Percentiles rank a stretch among this genome's conserved stretches.
phyloP scores from a whole-genome alignment of 2,329 filamentous ascomycete species.

The Chalaropsis ovoidea region DNA sequence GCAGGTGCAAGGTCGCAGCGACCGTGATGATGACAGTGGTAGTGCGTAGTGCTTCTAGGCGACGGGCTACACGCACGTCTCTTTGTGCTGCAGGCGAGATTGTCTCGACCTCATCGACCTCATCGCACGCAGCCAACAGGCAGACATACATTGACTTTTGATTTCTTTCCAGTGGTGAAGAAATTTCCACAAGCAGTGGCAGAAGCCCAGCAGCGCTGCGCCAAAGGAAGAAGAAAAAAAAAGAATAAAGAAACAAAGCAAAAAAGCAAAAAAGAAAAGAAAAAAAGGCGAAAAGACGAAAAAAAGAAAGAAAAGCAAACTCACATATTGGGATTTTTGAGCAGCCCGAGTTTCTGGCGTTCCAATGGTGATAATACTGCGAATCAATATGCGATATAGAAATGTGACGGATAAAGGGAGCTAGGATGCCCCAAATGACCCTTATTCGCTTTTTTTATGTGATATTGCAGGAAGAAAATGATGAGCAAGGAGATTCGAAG shows the following conservation, averaged over 20 bases:
- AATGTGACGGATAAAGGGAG: slow-evolving; percentile 13
- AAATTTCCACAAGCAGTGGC: not conserved
- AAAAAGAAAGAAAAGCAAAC: not conserved
- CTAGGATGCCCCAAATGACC: not conserved
- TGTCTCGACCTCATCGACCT: too few relatives aligned
- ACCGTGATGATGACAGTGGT: not conserved
- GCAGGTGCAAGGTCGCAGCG: not conserved
- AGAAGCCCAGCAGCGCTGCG: not conserved
- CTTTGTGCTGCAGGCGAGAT: not conserved
- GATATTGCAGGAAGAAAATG: slow-evolving; percentile 2
- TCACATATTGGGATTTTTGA: slow-evolving; percentile 12
- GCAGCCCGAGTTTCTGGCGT: not conserved
- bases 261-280: not conserved
- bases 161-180: not conserved
- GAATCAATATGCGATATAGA: slow-evolving; percentile 11
- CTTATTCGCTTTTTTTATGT: not conserved
- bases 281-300: not conserved
- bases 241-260: not conserved
- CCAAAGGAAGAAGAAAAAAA: not conserved
- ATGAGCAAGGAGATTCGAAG: not conserved
- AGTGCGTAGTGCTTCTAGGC: not conserved
- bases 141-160: not conserved
- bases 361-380: not conserved
- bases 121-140: too few relatives aligned
- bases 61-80: not conserved